A percentile compares a stretch with the other conserved stretches of the same genome.
phyloP scores from a whole-genome alignment of 768 basidiomycete species.

The Macrolepiota fuliginosa region DNA sequence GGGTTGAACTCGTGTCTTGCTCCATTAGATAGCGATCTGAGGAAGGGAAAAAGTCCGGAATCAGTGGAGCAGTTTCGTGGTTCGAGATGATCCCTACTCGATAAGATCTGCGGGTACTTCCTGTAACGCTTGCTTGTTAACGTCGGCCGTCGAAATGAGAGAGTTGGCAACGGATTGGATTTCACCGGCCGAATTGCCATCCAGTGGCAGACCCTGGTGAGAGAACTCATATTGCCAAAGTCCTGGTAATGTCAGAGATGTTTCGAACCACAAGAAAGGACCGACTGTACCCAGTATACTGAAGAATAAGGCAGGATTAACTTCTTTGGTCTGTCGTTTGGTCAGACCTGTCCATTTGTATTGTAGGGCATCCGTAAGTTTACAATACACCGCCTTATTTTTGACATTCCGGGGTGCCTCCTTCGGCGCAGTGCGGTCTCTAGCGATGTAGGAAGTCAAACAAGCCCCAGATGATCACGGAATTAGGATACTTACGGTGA shows the following conservation, averaged over 20 bases:
- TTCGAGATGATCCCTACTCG: slow-evolving; percentile 44
- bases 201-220: slow-evolving; percentile 54
- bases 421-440: slow-evolving; percentile 62
- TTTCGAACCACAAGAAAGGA: slow-evolving; percentile 2
- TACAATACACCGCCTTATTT: slow-evolving; percentile 59
- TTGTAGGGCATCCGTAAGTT: slow-evolving; percentile 59
- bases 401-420: slow-evolving; percentile 59
- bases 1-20: slow-evolving; percentile 87
- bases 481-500: slow-evolving; percentile 58
- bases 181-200: slow-evolving; percentile 44
- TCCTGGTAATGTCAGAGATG: slow-evolving; percentile 39
- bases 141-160: slow-evolving; percentile 57
- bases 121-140: slow-evolving; percentile 66
- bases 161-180: slow-evolving; percentile 64
- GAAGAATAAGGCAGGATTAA: slow-evolving; percentile 75
- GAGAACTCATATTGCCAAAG: slow-evolving; percentile 78
- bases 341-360: slow-evolving; percentile 70
- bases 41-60: neutral
- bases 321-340: slow-evolving; percentile 75
- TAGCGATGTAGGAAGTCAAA: slow-evolving; percentile 22
- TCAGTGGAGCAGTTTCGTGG: neutral
- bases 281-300: slow-evolving; percentile 59
- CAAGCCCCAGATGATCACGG: slow-evolving; percentile 7
- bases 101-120: slow-evolving; percentile 57
- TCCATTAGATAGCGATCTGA: slow-evolving; percentile 66